Percentiles rank a stretch among this genome's conserved stretches.
Evolutionary conservation across 1,284 basidiomycete genomes (phyloP).

Genomic region (Coriolopsis trogii): DNA sequence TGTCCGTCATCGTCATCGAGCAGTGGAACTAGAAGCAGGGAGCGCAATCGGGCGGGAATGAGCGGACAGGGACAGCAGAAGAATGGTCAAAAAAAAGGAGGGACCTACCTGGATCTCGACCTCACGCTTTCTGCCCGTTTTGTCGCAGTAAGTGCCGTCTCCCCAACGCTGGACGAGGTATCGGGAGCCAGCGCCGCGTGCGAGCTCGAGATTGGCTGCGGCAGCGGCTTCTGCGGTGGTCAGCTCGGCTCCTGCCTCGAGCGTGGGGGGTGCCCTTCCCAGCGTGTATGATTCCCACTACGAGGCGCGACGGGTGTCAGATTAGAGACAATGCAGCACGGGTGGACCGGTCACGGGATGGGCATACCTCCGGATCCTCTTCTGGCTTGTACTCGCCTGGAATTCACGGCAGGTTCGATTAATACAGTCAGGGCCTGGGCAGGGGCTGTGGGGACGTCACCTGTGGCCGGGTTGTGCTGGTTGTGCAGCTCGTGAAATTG

Average conservation of each 20-base stretch:
- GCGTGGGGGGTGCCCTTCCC: constrained; percentile 65
- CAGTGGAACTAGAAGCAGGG: constrained; percentile 78
- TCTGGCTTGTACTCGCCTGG: constrained; percentile 72
- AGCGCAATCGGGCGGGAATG: not conserved
- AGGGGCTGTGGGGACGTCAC: constrained; percentile 41
- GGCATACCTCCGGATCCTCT: constrained; percentile 76
- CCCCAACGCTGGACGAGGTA: constrained; percentile 93
- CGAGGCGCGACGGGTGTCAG: constrained; percentile 17
- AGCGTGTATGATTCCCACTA: constrained; percentile 85
- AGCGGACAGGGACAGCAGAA: not conserved
- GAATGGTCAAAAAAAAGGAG: not conserved
- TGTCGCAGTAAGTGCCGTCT: constrained; percentile 90
- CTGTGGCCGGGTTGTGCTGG: constrained; percentile 62
- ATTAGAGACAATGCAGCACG: constrained; percentile 21
- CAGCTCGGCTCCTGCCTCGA: constrained; percentile 65
- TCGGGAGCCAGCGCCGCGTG: constrained; percentile 74
- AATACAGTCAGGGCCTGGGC: constrained; percentile 19
- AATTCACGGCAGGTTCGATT: constrained; percentile 5
- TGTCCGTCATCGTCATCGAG: constrained; percentile 86
- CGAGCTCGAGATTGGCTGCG: constrained; percentile 71
- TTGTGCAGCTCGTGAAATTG: constrained; percentile 81
- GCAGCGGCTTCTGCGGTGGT: constrained; percentile 67
- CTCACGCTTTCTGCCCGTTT: constrained; percentile 81
- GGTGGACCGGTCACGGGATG: constrained; percentile 28
- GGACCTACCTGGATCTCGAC: constrained; percentile 86